Conservation (phyloP, 1,284 basidiomycete species). For the Pseudozyma sp. region DNA sequence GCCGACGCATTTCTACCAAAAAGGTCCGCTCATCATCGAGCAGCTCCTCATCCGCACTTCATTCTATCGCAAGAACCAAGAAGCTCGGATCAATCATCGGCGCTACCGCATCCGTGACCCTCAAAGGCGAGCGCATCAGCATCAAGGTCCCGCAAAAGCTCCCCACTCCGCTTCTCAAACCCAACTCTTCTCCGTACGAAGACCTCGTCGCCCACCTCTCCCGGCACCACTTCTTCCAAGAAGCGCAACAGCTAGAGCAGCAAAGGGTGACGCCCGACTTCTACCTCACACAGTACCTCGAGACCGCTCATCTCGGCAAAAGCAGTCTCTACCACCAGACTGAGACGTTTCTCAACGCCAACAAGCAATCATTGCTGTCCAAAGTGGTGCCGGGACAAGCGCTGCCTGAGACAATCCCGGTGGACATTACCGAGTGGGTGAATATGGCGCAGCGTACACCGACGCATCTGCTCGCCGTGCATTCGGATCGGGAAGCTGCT, state of each 20-base stretch:
- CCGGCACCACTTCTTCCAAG: slow-evolving; percentile 36
- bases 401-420: slow-evolving; percentile 19
- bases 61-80: slow-evolving; percentile 6
- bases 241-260: slow-evolving; percentile 25
- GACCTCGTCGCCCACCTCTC: slow-evolving; percentile 39
- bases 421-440: slow-evolving; percentile 25
- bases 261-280: slow-evolving; percentile 30
- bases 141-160: slow-evolving; percentile 44
- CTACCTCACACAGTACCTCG: slow-evolving; percentile 32
- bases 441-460: slow-evolving; percentile 19
- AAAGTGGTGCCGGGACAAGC: slow-evolving; percentile 17
- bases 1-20: not conserved
- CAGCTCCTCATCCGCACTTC: slow-evolving; percentile 2
- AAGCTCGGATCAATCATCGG: slow-evolving; percentile 6
- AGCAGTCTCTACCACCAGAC: slow-evolving; percentile 44
- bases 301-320: slow-evolving; percentile 29
- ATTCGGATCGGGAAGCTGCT: slow-evolving; percentile 24
- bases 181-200: slow-evolving; percentile 41
- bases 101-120: slow-evolving; percentile 16
- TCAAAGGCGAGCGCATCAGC: slow-evolving; percentile 32
- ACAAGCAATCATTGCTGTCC: slow-evolving; percentile 9
- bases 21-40: slow-evolving; percentile 28
- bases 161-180: slow-evolving; percentile 23
- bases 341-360: slow-evolving; percentile 25
- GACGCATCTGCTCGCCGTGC: slow-evolving; percentile 42